Base-by-base conservation (phyloP, 2,329 filamentous ascomycete species). In the Blumeria hordei region DNA sequence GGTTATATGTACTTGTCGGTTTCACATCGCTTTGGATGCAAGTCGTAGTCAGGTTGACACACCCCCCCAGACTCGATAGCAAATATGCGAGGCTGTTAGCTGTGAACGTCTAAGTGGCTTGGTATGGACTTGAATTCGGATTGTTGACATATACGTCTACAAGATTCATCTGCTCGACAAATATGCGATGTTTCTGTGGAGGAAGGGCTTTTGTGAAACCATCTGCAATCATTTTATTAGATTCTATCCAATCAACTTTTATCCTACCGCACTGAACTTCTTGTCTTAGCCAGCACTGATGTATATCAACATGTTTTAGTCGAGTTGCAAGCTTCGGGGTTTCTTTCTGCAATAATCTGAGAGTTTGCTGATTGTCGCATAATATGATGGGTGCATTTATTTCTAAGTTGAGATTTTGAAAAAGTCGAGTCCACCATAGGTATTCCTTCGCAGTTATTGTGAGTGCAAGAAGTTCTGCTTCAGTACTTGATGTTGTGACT, bases 251-350 rank as follows among this genome's bases (percentile, higher is more conserved):
- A 39, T 28, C 18, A 41, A 53, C 50, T 12, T 53, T 53, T 39
- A 53, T 53, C 18, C 50, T 53, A 37, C 55, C 54, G 1, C 35
- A 50, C 39, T 61, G 57, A 10, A 61, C 56, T 50, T 62, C 59
- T 56, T 65, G 58, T 53, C 50, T 39, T 2, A 53, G 50, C 34
- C 35, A 53, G 35, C 50, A 53, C 35, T 53, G 34, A 18, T 53
- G 50, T 8, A 53, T 53, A 41, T 39, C 34, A 21, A 39, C 50
- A 18, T 41, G 50, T 21, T 53, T 53, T 41, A 53, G 28, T 21
- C 35, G 9, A 39, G 50, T 53, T 39, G 50, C 50, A 2, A 53
- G 35, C 33, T 53, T 53, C 34, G 35, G 50, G 14, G 50, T 53
- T 28, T 53, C 50, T 53, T 53, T 39, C 28, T 53, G 14, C 35